Conservation (phyloP, 2,329 filamentous ascomycete genomes). For the Immersiporthe knoxdaviesiana region DNA sequence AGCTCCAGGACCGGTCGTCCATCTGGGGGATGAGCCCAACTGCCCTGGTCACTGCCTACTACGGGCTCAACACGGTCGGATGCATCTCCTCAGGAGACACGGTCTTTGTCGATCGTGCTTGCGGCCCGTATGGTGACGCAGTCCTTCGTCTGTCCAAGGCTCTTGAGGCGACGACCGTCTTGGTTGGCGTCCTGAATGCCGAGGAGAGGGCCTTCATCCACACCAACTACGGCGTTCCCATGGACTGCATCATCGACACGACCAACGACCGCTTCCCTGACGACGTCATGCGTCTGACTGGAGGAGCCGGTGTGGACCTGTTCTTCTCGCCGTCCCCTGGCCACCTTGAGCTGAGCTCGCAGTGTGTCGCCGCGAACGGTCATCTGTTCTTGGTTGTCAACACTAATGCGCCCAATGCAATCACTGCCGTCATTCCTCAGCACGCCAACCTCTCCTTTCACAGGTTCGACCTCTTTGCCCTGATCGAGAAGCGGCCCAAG, state of each 20-base stretch:
- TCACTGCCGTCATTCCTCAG: conserved; percentile 13
- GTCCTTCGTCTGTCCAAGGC: conserved; percentile 46
- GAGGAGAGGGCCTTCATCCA: conserved; percentile 45
- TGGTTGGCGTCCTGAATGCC: conserved; percentile 43
- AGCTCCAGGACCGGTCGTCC: conserved; percentile 31
- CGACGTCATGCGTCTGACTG: conserved; percentile 39
- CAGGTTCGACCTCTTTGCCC: conserved; percentile 32
- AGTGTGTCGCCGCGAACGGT: conserved; percentile 38
- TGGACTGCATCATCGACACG: conserved; percentile 42
- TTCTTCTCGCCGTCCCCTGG: conserved; percentile 51
- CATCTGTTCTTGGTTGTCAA: conserved; percentile 24
- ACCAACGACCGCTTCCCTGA: conserved; percentile 24
- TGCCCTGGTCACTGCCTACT: conserved; percentile 46
- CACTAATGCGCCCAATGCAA: conserved; percentile 6
- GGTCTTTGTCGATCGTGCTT: conserved; percentile 50
- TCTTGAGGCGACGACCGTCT: conserved; percentile 45
- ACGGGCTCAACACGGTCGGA: conserved; percentile 43
- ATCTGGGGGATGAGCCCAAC: conserved; percentile 41
- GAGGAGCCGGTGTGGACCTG: conserved; percentile 44
- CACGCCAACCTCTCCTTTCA: conserved; percentile 31
- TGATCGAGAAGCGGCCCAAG: conserved; percentile 20
- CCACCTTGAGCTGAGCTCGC: conserved; percentile 38
- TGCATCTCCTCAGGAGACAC: conserved; percentile 36
- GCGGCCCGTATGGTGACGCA: conserved; percentile 48
- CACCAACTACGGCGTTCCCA: conserved; percentile 38